Evolutionary conservation across 176 grass and related monocot species (phyloP).

Genomic region (Phoenix dactylifera): DNA sequence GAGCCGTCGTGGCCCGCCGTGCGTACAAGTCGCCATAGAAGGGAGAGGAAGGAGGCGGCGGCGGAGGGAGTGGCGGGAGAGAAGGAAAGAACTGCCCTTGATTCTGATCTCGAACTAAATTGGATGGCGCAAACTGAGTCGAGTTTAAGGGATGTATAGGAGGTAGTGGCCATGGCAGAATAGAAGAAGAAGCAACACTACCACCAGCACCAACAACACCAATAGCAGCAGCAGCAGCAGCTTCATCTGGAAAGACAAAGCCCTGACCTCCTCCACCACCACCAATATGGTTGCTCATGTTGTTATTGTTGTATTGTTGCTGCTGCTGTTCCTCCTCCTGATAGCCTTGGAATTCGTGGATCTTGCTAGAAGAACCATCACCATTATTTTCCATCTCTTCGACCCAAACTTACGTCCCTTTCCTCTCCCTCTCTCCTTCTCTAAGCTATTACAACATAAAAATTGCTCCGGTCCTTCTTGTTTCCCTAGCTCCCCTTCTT

Average conservation of each 20-base stretch:
- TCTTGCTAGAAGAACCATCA: too few species aligned
- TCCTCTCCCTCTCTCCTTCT: too few species aligned
- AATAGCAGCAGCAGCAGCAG: neutral
- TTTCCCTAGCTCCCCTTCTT: too few species aligned
- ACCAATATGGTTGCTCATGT: too few species aligned
- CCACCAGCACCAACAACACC: neutral
- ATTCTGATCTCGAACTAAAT: neutral
- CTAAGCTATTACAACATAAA: too few species aligned
- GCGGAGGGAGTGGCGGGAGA: conserved; percentile 35
- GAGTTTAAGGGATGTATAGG: neutral
- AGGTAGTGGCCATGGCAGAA: conserved; percentile 3
- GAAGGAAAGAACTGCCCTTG: conserved; percentile 50
- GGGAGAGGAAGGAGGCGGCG: conserved; percentile 14
- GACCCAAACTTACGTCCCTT: too few species aligned
- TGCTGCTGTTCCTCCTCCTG: too few species aligned
- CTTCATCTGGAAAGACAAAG: neutral
- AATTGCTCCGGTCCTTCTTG: too few species aligned
- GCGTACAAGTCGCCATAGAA: conserved; percentile 76
- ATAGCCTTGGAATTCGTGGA: too few species aligned
- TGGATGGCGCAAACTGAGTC: neutral
- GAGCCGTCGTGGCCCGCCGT: conserved; percentile 40
- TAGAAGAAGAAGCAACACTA: neutral
- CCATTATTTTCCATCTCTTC: too few species aligned
- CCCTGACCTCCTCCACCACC: too few species aligned
- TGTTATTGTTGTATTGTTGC: too few species aligned